Conservation (phyloP, 148 eudicot species). For the Arbutus unedo region DNA sequence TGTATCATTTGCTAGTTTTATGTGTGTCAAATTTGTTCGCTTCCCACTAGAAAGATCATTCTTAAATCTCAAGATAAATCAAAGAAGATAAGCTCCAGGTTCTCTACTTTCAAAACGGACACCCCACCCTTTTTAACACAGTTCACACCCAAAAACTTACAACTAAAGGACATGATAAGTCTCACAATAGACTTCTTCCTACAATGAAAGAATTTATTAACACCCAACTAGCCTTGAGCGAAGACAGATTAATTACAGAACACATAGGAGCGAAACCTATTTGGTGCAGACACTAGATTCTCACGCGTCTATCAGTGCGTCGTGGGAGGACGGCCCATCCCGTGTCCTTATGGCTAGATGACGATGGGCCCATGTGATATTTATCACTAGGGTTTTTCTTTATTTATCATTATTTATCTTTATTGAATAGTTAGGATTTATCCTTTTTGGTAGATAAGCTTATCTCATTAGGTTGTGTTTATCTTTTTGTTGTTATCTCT, state of each 20-base stretch:
- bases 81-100: background rate
- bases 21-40: background rate
- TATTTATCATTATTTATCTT: too few species aligned
- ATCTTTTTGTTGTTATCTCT: too few species aligned
- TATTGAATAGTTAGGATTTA: too few species aligned
- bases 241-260: background rate
- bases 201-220: background rate
- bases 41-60: background rate
- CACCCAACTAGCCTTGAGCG: background rate
- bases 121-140: background rate
- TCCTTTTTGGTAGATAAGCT: too few species aligned
- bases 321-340: too few species aligned
- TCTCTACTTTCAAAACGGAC: background rate
- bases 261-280: too few species aligned
- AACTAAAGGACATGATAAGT: background rate
- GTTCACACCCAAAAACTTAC: background rate
- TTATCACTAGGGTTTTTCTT: too few species aligned
- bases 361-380: too few species aligned
- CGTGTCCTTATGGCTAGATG: too few species aligned
- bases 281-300: too few species aligned
- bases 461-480: too few species aligned
- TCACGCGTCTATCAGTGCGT: too few species aligned
- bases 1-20: background rate
- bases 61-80: background rate
- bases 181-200: background rate